These are phyloP conservation scores for Zasmidium cellare DNA, from an alignment of 2,329 filamentous ascomycete species.

Conservation along the genomic window DNA sequence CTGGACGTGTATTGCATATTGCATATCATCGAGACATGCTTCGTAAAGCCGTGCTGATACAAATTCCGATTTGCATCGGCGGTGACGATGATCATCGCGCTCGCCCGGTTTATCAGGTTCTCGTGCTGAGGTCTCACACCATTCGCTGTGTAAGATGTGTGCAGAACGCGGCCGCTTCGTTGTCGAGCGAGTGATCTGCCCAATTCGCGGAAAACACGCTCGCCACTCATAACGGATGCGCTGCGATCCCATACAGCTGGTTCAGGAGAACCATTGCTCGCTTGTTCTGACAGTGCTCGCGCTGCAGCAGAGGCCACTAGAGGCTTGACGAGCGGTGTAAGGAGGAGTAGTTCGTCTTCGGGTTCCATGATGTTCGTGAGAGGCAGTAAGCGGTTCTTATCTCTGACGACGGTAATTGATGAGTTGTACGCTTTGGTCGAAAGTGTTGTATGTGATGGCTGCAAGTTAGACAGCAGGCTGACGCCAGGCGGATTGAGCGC, in stretches of 20 bases:
- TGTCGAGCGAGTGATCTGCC: conserved; percentile 84
- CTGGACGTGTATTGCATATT: conserved; percentile 71
- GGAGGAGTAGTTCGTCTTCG: conserved; percentile 82
- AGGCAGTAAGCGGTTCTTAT: conserved; percentile 82
- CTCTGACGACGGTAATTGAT: conserved; percentile 89
- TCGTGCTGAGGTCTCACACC: conserved; percentile 91
- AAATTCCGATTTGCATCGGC: conserved; percentile 92
- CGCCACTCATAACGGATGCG: conserved; percentile 79
- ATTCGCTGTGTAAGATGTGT: conserved; percentile 94
- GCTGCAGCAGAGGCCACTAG: conserved; percentile 86
- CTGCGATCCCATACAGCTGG: conserved; percentile 58
- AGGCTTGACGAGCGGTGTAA: conserved; percentile 88
- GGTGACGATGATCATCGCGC: conserved; percentile 85
- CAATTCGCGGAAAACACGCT: conserved; percentile 87
- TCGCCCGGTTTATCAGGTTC: conserved; percentile 83
- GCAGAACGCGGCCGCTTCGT: conserved; percentile 79
- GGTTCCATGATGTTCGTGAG: conserved; percentile 77
- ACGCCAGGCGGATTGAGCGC: conserved; percentile 86
- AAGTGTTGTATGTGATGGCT: conserved; percentile 76
- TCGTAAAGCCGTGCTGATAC: conserved; percentile 92
- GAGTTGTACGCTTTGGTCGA: conserved; percentile 86
- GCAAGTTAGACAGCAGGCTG: conserved; percentile 73
- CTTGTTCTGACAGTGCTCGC: conserved; percentile 66
- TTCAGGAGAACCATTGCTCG: conserved; percentile 56
- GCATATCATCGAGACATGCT: conserved; percentile 95